Percentiles rank a stretch among this genome's conserved stretches.
These are phyloP conservation scores for Lotus japonicus DNA, from an alignment of 306 rosid genomes.

Conservation along the genomic window DNA sequence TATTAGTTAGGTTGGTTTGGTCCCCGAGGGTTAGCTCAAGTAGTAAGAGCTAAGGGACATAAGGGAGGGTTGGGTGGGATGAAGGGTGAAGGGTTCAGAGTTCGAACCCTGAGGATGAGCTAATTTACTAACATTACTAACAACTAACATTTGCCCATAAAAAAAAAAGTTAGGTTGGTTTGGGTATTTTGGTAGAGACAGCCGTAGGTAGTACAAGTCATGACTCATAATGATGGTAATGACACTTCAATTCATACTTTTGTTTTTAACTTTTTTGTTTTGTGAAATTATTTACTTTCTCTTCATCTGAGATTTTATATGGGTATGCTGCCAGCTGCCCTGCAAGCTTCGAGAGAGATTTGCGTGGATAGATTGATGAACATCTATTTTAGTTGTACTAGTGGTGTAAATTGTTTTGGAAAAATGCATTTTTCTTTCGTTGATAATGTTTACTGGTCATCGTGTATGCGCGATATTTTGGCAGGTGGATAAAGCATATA, in stretches of 20 bases:
- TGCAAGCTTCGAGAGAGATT: background rate
- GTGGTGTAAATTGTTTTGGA: background rate
- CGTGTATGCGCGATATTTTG: slow-evolving; percentile 30
- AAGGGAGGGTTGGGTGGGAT: too few relatives aligned
- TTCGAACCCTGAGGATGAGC: too few relatives aligned
- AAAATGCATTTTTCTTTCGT: background rate
- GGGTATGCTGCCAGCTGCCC: background rate
- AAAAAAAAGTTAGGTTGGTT: too few relatives aligned
- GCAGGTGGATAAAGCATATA: slow-evolving; percentile 67
- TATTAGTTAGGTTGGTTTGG: background rate
- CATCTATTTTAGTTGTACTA: background rate
- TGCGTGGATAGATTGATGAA: slow-evolving; percentile 7
- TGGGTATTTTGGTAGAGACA: background rate
- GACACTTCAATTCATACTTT: background rate
- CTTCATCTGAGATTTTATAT: background rate
- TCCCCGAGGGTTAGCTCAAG: too few relatives aligned
- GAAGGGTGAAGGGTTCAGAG: too few relatives aligned
- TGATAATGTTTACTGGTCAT: slow-evolving; percentile 27
- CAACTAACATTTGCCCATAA: too few relatives aligned
- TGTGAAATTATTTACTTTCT: background rate
- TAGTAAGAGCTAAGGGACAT: too few relatives aligned
- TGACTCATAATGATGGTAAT: background rate
- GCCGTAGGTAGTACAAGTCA: background rate
- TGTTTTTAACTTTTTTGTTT: background rate
- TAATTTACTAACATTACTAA: too few relatives aligned